Percentiles rank a stretch among this genome's conserved stretches.
Conservation (phyloP, 2,329 filamentous ascomycete species). For the Penicillium occitanis region DNA sequence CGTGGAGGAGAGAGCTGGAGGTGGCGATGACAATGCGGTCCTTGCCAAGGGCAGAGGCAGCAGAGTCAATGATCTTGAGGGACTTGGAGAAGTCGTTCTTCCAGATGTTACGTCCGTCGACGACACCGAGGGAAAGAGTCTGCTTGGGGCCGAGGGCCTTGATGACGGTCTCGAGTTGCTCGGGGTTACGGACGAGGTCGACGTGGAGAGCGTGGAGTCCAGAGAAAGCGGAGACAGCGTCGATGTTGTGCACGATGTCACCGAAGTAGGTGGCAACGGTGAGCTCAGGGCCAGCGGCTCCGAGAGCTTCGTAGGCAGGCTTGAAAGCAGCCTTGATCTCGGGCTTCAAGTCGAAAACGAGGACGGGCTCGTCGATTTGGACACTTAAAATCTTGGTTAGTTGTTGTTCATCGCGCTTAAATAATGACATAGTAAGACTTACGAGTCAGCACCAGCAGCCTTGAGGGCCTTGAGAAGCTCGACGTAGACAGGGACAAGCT, state of each 20-base stretch:
- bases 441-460: constrained; percentile 80
- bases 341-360: constrained; percentile 87
- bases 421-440: neutral
- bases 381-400: constrained; percentile 52
- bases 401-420: neutral
- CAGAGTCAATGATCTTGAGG: constrained; percentile 85
- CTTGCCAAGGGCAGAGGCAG: constrained; percentile 94
- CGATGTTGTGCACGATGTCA: constrained; percentile 98
- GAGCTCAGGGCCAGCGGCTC: constrained; percentile 74
- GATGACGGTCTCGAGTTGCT: constrained; percentile 88
- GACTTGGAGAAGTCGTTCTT: constrained; percentile 99
- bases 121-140: constrained; percentile 89
- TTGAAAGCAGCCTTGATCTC: constrained; percentile 98
- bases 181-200: constrained; percentile 96
- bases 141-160: constrained; percentile 83
- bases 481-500: constrained; percentile 91
- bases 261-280: constrained; percentile 97
- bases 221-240: constrained; percentile 71
- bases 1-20: constrained; percentile 96
- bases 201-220: constrained; percentile 84
- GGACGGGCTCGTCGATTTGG: constrained; percentile 96
- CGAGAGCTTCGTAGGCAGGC: constrained; percentile 89
- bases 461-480: constrained; percentile 92
- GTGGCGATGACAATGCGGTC: constrained; percentile 96
- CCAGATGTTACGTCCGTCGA: constrained; percentile 99